Evolutionary conservation across 306 rosid species (phyloP), one percentile per base, ranked within the genome.

Genomic region (Vigna reflexopilosa): DNA sequence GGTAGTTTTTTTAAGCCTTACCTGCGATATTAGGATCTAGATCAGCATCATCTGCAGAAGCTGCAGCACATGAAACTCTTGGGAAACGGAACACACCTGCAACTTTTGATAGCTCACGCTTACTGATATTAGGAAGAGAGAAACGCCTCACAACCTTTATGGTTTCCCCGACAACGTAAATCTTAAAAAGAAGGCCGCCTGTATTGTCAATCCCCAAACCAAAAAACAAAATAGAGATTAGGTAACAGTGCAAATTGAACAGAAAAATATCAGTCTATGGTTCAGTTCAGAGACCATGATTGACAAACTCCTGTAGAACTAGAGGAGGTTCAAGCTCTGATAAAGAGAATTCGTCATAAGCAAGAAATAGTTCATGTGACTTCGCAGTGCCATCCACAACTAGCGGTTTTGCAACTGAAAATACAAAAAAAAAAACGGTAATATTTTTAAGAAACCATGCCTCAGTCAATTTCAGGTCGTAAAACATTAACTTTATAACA

Each of bases 261-360:
- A 70, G 10, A 59, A 30, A 73, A 19, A n/a, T 14, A 42, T 5
- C 26, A 20, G 67, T 51, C 15, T 34, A 56, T 52, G 76, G 76
- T 59, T 72, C 54, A 72, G 56, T 71, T 75, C 83, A 66, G 77
- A 82, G 73, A 87, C 90, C 90, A 67, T 87, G 88, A 70, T 87
- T 87, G 56, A 87, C 88, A 82, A 87, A 87, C 83, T 87, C 90
- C 78, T 87, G 90, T 45, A 87, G 86, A 72, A 87, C 90, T 48
- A 87, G 73, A 11, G 90, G 90, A 71, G 90, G 90, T 67, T 84
- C 82, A 75, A 87, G 83, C 84, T 84, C 86, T 2, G 88, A 73
- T 12, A 87, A 86, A 73, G 88, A 84, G 81, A 84, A 81, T 69
- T 87, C 88, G 20, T 87, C 88, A 16, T 87, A 87, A 52, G 86